These are phyloP conservation scores for Vicia sativa DNA, from an alignment of 306 rosid genomes.

Conservation along the genomic window DNA sequence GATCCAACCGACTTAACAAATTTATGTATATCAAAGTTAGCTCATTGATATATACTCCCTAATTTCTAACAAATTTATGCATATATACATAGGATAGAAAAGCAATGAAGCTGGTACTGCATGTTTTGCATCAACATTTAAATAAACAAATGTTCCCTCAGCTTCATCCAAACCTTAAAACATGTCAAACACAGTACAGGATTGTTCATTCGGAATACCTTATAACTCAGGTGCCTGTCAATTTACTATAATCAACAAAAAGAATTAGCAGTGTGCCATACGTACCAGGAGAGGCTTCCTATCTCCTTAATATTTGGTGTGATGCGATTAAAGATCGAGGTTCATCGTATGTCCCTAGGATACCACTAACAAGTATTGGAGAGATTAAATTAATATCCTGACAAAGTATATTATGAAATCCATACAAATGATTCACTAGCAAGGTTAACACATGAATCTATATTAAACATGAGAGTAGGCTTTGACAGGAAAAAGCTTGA, in stretches of 20 bases:
- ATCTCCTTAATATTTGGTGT: conserved; percentile 79
- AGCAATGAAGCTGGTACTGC: neutral
- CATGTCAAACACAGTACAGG: conserved; percentile 33
- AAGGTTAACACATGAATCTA: conserved; percentile 37
- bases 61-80: too few species aligned
- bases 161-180: conserved; percentile 30
- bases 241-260: conserved; percentile 6
- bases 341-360: conserved; percentile 75
- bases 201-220: conserved; percentile 24
- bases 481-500: conserved; percentile 27
- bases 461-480: conserved; percentile 31
- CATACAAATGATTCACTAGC: conserved; percentile 29
- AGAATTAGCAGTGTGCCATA: conserved; percentile 39
- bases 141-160: conserved; percentile 17
- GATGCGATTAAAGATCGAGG: conserved; percentile 62
- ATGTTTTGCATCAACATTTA: conserved; percentile 24
- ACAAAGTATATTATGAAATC: conserved; percentile 26
- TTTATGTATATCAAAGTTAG: too few species aligned
- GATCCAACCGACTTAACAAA: too few species aligned
- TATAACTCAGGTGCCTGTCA: conserved; percentile 18
- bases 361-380: conserved; percentile 92
- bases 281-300: conserved; percentile 69
- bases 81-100: too few species aligned
- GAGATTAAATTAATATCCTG: conserved; percentile 37
- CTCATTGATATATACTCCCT: too few species aligned